Conservation (phyloP, 306 rosid genomes). For the Fragaria iinumae region DNA sequence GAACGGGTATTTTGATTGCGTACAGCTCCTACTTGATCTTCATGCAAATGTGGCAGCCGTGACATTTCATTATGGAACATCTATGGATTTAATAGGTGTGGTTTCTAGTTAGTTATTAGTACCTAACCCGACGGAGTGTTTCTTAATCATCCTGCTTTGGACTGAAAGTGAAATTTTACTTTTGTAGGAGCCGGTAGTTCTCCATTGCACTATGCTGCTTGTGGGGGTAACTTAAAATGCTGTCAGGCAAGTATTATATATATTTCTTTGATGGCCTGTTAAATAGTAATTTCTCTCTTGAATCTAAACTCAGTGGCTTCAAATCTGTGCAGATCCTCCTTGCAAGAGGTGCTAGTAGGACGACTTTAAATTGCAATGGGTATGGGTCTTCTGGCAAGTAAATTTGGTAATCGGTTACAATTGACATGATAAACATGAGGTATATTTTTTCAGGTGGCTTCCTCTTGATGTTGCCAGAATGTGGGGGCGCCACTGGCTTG, state of each 20-base stretch:
- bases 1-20: constrained; percentile 84
- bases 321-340: constrained; percentile 65
- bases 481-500: constrained; percentile 99
- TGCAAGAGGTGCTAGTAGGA: constrained; percentile 76
- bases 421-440: constrained; percentile 24
- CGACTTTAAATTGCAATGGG: constrained; percentile 92
- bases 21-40: constrained; percentile 86
- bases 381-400: constrained; percentile 26
- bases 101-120: constrained; percentile 13
- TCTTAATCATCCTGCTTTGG: constrained; percentile 20
- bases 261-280: constrained; percentile 16
- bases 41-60: constrained; percentile 62
- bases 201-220: constrained; percentile 97
- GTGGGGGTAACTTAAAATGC: constrained; percentile 95
- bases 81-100: constrained; percentile 92
- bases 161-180: constrained; percentile 11
- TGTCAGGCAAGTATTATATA: constrained; percentile 72
- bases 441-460: constrained; percentile 67
- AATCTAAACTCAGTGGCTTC: constrained; percentile 22
- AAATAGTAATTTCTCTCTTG: constrained; percentile 14
- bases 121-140: constrained; percentile 10
- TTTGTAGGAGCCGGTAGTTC: constrained; percentile 93
- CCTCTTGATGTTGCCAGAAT: constrained; percentile 92
- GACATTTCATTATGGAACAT: constrained; percentile 86
- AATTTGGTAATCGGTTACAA: constrained; percentile 8